phyloP scores from a whole-genome alignment of 2,329 filamentous ascomycete species.

The Venturia aucupariae region DNA sequence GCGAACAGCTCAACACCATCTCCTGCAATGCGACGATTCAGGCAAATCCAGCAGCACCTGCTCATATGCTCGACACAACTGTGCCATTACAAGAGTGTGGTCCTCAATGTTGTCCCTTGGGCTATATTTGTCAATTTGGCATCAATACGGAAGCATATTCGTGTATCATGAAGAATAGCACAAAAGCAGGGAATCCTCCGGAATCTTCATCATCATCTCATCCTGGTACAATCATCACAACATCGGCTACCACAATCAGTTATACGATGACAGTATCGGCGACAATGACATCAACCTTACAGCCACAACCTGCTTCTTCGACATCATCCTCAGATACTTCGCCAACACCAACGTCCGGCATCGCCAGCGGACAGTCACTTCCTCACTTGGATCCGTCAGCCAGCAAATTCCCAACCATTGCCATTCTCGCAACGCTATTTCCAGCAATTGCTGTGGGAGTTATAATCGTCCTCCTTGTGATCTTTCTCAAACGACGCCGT shows the following conservation, averaged over 20 bases:
- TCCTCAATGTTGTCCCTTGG: slow-evolving; percentile 59
- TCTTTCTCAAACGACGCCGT: slow-evolving; percentile 18
- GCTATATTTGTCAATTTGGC: slow-evolving; percentile 50
- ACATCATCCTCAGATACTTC: background rate
- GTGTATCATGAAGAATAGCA: slow-evolving; percentile 17
- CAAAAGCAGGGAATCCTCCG: slow-evolving; percentile 14
- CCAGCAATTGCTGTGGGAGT: slow-evolving; percentile 29
- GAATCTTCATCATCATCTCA: slow-evolving; percentile 19
- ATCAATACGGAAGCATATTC: slow-evolving; percentile 15
- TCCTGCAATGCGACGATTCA: slow-evolving; percentile 55
- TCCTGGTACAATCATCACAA: slow-evolving; percentile 15
- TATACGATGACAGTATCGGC: background rate
- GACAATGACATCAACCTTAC: background rate
- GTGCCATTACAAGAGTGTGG: slow-evolving; percentile 51
- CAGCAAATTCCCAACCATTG: slow-evolving; percentile 17
- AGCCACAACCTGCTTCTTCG: background rate
- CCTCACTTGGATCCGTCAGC: background rate
- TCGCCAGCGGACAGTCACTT: background rate
- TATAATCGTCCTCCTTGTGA: background rate
- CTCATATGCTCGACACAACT: slow-evolving; percentile 58
- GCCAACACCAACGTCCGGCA: background rate
- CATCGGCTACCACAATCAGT: background rate
- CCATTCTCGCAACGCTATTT: slow-evolving; percentile 30
- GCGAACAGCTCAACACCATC: slow-evolving; percentile 53
- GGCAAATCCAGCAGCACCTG: slow-evolving; percentile 50